A percentile compares a stretch with the other conserved stretches of the same genome.
These are phyloP conservation scores for Sporothrix luriei DNA, from an alignment of 2,329 filamentous ascomycete species.

Conservation along the genomic window DNA sequence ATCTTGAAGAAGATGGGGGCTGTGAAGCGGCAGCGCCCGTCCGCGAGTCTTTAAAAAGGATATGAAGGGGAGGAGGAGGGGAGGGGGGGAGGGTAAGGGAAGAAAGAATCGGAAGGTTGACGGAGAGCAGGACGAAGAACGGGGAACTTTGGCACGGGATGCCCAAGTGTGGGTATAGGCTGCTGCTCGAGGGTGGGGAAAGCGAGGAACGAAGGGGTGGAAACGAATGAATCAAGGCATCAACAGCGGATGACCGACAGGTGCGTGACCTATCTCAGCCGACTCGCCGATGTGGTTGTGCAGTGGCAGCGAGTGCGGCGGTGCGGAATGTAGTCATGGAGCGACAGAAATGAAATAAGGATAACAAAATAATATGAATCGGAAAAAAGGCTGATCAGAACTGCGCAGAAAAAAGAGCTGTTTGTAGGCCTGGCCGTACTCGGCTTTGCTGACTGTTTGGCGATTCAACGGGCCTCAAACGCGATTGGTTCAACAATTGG, in stretches of 20 bases:
- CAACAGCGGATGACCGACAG: slow-evolving; percentile 29
- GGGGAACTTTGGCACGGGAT: slow-evolving; percentile 16
- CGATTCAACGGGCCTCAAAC: neutral
- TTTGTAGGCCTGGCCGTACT: neutral
- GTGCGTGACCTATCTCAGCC: slow-evolving; percentile 24
- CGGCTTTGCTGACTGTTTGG: slow-evolving; percentile 20
- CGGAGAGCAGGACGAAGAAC: neutral
- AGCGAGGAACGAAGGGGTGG: slow-evolving; percentile 4
- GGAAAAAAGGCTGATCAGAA: neutral
- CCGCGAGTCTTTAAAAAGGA: slow-evolving; percentile 45
- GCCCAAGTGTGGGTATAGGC: slow-evolving; percentile 23
- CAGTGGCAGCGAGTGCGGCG: neutral
- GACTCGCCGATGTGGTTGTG: neutral
- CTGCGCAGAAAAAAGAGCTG: neutral
- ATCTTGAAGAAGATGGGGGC: slow-evolving; percentile 79
- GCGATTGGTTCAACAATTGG: neutral
- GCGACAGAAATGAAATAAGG: neutral
- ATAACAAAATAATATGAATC: neutral
- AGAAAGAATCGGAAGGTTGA: slow-evolving; percentile 21
- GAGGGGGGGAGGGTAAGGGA: slow-evolving; percentile 27
- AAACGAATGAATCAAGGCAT: slow-evolving; percentile 32
- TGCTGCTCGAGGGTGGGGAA: slow-evolving; percentile 25
- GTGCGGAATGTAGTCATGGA: neutral
- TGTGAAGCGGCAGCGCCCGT: slow-evolving; percentile 74
- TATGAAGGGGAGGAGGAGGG: neutral